Percentiles rank a stretch among this genome's conserved stretches.
These are phyloP conservation scores for Paraleonurus japonicus DNA, from an alignment of 257 asterid species.

Conservation along the genomic window DNA sequence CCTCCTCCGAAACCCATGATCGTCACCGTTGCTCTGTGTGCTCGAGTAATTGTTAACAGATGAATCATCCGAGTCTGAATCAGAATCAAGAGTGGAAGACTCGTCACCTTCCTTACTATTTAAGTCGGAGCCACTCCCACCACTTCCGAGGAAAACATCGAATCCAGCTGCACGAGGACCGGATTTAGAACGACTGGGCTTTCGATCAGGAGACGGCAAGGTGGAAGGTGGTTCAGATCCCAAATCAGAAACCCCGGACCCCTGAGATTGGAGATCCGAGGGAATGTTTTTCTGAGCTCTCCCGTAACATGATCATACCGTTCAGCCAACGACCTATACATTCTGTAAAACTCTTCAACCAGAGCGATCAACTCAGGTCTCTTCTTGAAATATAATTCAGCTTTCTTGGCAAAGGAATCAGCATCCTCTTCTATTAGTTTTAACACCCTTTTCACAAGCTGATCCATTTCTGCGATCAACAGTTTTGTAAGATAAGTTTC, in stretches of 20 bases:
- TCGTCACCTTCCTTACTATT: conserved; percentile 72
- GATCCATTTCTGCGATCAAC: conserved; percentile 71
- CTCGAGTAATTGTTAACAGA: conserved; percentile 62
- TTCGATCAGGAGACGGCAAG: conserved; percentile 47
- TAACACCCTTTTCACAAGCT: conserved; percentile 59
- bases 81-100: conserved; percentile 69
- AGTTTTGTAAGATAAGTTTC: not conserved
- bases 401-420: conserved; percentile 75
- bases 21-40: conserved; percentile 47
- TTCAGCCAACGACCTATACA: conserved; percentile 68
- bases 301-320: conserved; percentile 65
- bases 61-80: conserved; percentile 81
- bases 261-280: conserved; percentile 85
- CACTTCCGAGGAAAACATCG: conserved; percentile 61
- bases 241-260: conserved; percentile 72
- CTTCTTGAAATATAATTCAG: conserved; percentile 66
- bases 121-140: conserved; percentile 54
- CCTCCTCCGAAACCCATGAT: conserved; percentile 48
- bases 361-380: conserved; percentile 61
- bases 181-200: conserved; percentile 45
- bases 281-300: conserved; percentile 64
- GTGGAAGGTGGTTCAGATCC: conserved; percentile 68
- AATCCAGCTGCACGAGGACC: conserved; percentile 92
- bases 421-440: conserved; percentile 80
- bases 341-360: conserved; percentile 68